Evolutionary conservation across 106 monocot species (phyloP), one percentile per base, ranked within the genome.

Genomic region (Narthecium ossifragum): DNA sequence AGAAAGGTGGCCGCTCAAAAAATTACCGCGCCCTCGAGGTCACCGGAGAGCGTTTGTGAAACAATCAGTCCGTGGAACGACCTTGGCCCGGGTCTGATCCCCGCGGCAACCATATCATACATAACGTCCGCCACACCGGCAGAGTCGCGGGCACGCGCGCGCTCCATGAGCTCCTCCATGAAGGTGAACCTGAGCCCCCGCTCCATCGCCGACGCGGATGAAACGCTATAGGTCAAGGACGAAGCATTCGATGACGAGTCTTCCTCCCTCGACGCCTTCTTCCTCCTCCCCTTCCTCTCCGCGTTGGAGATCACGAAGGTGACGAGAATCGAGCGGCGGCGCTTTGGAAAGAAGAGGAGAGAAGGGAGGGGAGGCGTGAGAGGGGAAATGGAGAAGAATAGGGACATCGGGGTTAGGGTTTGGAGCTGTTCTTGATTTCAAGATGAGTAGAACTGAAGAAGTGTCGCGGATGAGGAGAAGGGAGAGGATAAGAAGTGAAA

Each of bases 61-160:
- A 86, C 94, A 27, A 94, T 56, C 48, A 94, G 80, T 1, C 86
- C 94, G 30, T 94, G 94, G 58, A 83, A 90, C 17, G 94, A 86
- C 31, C 94, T 74, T 1, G 89, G 90, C 0, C 94, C 94, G 21
- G 94, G 90, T 15, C 18, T 59, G 48, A 94, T 72, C 13, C 94
- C 94, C 0, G 94, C 94, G 31, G 94, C 90, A 55, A 94, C 59
- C 94, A 94, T 94, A 70, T 94, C 89, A 51, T 86, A 86, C 26
- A 94, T 80, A 34, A 79, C 78, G 40, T 75, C 74, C 15, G 88
- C 60, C 24, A 78, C 85, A 7, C 78, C 88, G 17, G 49, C 70
- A 11, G 76, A 34, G 34, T 93, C 82, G n/a, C 60, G 73, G 10
- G 17, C 40, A 10, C 93, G 70, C 6, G 93, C 85, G 1, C 76